A percentile compares a stretch with the other conserved stretches of the same genome.
Evolutionary conservation across 2,329 filamentous ascomycete species (phyloP).

Genomic region (Colletotrichum endophyticum): DNA sequence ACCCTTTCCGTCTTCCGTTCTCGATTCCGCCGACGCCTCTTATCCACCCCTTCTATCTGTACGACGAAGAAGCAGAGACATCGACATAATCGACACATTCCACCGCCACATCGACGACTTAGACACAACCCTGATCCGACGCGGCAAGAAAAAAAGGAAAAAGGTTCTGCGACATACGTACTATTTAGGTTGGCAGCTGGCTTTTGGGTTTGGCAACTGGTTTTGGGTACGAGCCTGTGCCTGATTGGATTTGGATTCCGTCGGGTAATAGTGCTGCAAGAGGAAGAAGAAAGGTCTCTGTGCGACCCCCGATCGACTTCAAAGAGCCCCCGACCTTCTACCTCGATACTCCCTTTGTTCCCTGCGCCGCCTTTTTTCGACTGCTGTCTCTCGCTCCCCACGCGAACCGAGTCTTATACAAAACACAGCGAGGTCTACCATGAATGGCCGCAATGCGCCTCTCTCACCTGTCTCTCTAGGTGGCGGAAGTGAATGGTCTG

Average conservation of each 20-base stretch:
- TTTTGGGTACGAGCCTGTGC: constrained; percentile 6
- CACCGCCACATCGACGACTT: constrained; percentile 1
- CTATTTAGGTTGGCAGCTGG: constrained; percentile 10
- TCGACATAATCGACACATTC: constrained; percentile 1
- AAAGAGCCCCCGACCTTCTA: background rate
- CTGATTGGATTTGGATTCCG: constrained; percentile 6
- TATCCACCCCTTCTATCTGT: background rate
- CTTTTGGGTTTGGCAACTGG: constrained; percentile 7
- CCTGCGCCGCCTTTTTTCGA: constrained; percentile 16
- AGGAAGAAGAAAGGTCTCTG: constrained; percentile 1
- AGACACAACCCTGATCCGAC: background rate
- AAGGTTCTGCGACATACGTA: constrained; percentile 6
- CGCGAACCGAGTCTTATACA: background rate
- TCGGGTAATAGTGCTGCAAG: background rate
- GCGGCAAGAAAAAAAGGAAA: background rate
- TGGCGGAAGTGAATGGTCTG: constrained; percentile 84
- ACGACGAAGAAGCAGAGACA: background rate
- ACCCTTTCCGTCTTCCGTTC: background rate
- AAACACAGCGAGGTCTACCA: constrained; percentile 41
- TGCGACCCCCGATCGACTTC: background rate
- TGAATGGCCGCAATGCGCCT: constrained; percentile 77
- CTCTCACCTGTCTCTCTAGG: constrained; percentile 84
- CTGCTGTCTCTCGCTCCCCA: constrained; percentile 26
- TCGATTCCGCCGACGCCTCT: background rate
- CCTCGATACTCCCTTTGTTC: constrained; percentile 16